A percentile compares a stretch with the other conserved stretches of the same genome.
These are phyloP conservation scores for Chlorella sp. DNA, from an alignment of 139 green algal species.

Conservation along the genomic window DNA sequence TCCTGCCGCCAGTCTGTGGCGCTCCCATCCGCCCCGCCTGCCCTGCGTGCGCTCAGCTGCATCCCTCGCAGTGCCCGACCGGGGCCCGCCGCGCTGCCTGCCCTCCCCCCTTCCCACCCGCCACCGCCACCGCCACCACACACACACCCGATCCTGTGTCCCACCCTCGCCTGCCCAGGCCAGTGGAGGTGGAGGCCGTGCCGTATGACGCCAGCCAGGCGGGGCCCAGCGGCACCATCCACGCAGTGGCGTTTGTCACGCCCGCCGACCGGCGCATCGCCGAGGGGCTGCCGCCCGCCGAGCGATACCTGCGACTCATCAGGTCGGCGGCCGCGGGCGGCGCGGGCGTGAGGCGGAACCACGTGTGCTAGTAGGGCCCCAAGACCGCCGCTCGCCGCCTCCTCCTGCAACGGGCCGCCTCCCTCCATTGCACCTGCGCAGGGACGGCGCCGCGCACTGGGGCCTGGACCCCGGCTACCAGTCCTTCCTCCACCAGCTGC, in stretches of 20 bases:
- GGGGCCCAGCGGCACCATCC: slow-evolving; percentile 14
- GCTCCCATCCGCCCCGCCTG: too few species aligned
- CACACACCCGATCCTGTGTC: too few species aligned
- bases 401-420: not conserved
- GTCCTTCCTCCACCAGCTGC: slow-evolving; percentile 41
- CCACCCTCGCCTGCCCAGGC: too few species aligned
- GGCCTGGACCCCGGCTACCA: slow-evolving; percentile 34
- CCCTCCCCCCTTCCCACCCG: too few species aligned
- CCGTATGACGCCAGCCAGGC: slow-evolving; percentile 21
- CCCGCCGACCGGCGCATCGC: slow-evolving; percentile 39
- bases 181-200: slow-evolving; percentile 40
- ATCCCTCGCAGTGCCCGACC: too few species aligned
- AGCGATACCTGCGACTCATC: too few species aligned
- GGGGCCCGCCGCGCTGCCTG: too few species aligned
- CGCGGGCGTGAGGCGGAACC: not conserved
- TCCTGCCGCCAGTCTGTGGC: too few species aligned
- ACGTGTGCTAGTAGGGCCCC: not conserved
- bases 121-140: too few species aligned
- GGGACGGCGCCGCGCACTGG: slow-evolving; percentile 42
- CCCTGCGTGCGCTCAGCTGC: too few species aligned
- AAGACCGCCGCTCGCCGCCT: not conserved
- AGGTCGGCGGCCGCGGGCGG: not conserved
- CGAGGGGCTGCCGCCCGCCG: slow-evolving; percentile 37
- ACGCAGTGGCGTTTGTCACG: slow-evolving; percentile 54
- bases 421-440: slow-evolving; percentile 42